These are phyloP conservation scores for Apiospora malaysiana DNA, from an alignment of 2,329 filamentous ascomycete species.

Conservation along the genomic window DNA sequence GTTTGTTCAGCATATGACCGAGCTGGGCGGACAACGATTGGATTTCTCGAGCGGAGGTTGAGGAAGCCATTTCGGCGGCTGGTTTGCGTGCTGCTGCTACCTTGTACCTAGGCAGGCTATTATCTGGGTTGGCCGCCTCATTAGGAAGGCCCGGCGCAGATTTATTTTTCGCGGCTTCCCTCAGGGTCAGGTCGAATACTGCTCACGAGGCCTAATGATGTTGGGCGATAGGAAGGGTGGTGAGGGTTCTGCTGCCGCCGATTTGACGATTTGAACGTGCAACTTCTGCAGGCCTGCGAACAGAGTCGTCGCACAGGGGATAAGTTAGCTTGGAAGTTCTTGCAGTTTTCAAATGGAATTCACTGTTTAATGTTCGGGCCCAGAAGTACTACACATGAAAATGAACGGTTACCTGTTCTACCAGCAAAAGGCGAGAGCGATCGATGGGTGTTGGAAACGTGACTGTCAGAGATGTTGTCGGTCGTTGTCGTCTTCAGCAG, in stretches of 20 bases:
- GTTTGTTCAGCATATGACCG: slow-evolving; percentile 58
- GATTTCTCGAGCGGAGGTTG: slow-evolving; percentile 45
- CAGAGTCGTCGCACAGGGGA: not conserved
- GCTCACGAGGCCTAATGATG: not conserved
- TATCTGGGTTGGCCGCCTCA: slow-evolving; percentile 31
- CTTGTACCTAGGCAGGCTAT: slow-evolving; percentile 32
- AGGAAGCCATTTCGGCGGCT: slow-evolving; percentile 32
- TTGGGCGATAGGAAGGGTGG: not conserved
- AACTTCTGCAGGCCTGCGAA: not conserved
- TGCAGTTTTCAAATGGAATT: not conserved
- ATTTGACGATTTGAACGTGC: not conserved
- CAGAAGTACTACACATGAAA: not conserved
- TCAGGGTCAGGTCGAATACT: slow-evolving; percentile 19
- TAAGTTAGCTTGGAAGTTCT: not conserved
- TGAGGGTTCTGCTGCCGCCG: not conserved
- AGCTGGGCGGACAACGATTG: slow-evolving; percentile 51
- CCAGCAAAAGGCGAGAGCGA: not conserved
- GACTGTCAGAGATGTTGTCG: not conserved
- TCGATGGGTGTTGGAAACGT: slow-evolving; percentile 6
- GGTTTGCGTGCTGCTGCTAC: slow-evolving; percentile 27
- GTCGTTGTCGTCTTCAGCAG: slow-evolving; percentile 12
- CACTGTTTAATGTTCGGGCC: not conserved
- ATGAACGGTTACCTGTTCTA: not conserved
- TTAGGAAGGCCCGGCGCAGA: slow-evolving; percentile 32
- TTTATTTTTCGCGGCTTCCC: slow-evolving; percentile 8